Conservation (phyloP, 225 moss, liverwort and hornwort species). For the Rhytidiadelphus loreus region DNA sequence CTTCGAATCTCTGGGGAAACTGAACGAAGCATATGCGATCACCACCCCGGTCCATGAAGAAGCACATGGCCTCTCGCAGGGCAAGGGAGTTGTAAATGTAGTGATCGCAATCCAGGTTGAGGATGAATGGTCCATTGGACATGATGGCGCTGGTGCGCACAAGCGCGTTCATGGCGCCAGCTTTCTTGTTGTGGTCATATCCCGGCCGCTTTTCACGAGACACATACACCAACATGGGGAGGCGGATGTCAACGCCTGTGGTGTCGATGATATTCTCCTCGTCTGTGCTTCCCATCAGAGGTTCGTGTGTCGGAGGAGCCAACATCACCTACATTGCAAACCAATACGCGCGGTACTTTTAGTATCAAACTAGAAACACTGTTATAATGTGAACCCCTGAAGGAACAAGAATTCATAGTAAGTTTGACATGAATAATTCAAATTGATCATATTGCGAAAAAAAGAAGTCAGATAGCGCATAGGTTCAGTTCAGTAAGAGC, state of each 20-base stretch:
- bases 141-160: slow-evolving; percentile 92
- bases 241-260: slow-evolving; percentile 68
- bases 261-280: slow-evolving; percentile 89
- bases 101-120: slow-evolving; percentile 90
- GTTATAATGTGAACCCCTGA: background rate
- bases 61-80: slow-evolving; percentile 83
- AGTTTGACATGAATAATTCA: background rate
- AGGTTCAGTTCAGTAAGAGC: background rate
- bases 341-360: background rate
- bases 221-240: slow-evolving; percentile 92
- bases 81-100: slow-evolving; percentile 78
- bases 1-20: slow-evolving; percentile 88
- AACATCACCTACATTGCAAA: slow-evolving; percentile 55
- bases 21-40: slow-evolving; percentile 68
- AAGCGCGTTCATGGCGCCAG: slow-evolving; percentile 88
- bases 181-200: slow-evolving; percentile 96
- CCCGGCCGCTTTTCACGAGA: slow-evolving; percentile 90
- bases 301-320: slow-evolving; percentile 71
- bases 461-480: no score
- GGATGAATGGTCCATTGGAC: slow-evolving; percentile 87
- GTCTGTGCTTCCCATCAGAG: slow-evolving; percentile 59
- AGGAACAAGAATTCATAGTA: background rate
- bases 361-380: background rate
- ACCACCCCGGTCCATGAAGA: slow-evolving; percentile 82
- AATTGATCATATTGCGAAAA: background rate